A percentile compares a stretch with the other conserved stretches of the same genome.
Evolutionary conservation across 257 asterid species (phyloP).

Genomic region (Gentiana straminea): DNA sequence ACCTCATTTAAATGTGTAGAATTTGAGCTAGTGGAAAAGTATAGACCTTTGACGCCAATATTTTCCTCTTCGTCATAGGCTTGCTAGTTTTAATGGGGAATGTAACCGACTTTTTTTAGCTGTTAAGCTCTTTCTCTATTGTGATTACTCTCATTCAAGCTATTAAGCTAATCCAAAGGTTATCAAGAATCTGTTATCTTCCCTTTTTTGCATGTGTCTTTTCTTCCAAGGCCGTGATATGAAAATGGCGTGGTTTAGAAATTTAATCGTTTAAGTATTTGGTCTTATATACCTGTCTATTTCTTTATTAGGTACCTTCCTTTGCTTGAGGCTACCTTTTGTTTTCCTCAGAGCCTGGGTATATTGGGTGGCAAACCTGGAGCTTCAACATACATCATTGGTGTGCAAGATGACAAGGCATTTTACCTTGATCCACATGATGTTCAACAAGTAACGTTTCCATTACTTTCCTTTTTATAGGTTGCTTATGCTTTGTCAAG

Average conservation of each 20-base stretch:
- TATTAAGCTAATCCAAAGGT: too few species aligned
- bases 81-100: too few species aligned
- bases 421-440: slow-evolving; percentile 96
- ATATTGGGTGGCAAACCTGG: slow-evolving; percentile 96
- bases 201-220: too few species aligned
- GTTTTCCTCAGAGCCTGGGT: slow-evolving; percentile 95
- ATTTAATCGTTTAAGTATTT: neutral
- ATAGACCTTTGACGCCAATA: too few species aligned
- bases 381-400: slow-evolving; percentile 85
- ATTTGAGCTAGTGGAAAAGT: too few species aligned
- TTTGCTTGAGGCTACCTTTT: slow-evolving; percentile 65
- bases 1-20: too few species aligned
- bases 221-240: too few species aligned
- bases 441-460: slow-evolving; percentile 65
- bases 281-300: neutral
- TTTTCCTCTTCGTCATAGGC: too few species aligned
- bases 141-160: too few species aligned
- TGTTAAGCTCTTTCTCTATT: too few species aligned
- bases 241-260: neutral
- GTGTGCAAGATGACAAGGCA: slow-evolving; percentile 95
- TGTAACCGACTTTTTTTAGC: too few species aligned
- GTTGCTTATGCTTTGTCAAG: neutral
- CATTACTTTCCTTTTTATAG: slow-evolving; percentile 2
- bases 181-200: too few species aligned
- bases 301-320: slow-evolving; percentile 65